Base-by-base conservation (phyloP, 495 filamentous ascomycete genomes). In the Peziza echinospora region DNA sequence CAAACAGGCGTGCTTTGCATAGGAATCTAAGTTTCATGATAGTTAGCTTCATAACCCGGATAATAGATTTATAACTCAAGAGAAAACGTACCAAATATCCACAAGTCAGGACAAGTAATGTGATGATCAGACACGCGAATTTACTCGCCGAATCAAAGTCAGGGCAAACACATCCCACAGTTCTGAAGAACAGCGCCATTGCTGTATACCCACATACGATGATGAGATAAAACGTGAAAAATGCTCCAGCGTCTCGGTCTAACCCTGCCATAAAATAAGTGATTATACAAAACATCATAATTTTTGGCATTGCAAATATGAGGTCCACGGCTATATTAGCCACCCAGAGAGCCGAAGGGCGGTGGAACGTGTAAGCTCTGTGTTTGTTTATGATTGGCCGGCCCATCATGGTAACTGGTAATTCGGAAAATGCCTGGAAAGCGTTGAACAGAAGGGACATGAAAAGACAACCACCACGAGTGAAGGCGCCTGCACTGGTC, bases 121-220 rank as follows among this genome's bases (percentile, higher is more conserved):
- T 84, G 53, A 91, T 82, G 22, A 80, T 72, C 1, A 80, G 66
- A 5, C 76, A 72, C 2, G 78, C 83, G 54, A 83, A 80, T 59
- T 82, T 84, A 56, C 84, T 80, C 7, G 82, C 82, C 43, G 80
- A 84, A 53, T 89, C 82, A 49, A 89, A 89, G 50, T 84, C 80
- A 0, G 83, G 80, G 47, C 78, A 80, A 10, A 89, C 46, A 53
- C 80, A 85, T 17, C 76, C 82, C 10, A 84, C 71, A 0, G 79
- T 81, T 49, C 82, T 65, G 70, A 85, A 85, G 55, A 82, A 78
- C 5, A 85, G 66, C 0, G 81, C 82, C 78, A 85, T 84, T 3
- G 74, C 71, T 30, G 82, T 64, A 51, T 84, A 85, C 3, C 74
- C 77, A 2, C 68, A 70, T 4, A 83, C 61, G 37, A 84, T 75